Percentiles rank a stretch among this genome's conserved stretches.
Evolutionary conservation across 2,329 filamentous ascomycete genomes (phyloP).

Genomic region (Coniella vitis): DNA sequence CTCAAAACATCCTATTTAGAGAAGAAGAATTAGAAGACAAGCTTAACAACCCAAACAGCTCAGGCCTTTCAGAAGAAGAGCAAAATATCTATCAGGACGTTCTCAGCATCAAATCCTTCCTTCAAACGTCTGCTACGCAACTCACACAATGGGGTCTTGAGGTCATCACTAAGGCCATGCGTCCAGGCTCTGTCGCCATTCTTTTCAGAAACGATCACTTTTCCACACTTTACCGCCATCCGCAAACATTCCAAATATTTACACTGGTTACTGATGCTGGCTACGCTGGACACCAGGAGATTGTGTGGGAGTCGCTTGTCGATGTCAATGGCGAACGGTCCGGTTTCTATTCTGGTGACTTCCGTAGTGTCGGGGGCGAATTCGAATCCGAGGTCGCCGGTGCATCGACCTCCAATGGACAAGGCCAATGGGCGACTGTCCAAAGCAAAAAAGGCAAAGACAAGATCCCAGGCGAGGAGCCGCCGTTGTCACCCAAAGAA

Average conservation of each 20-base stretch:
- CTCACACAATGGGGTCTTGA: conserved; percentile 76
- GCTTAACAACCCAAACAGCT: conserved; percentile 43
- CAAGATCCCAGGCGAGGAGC: conserved; percentile 18
- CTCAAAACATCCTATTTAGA: conserved; percentile 79
- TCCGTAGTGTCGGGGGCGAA: conserved; percentile 67
- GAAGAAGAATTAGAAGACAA: conserved; percentile 86
- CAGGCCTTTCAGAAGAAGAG: conserved; percentile 63
- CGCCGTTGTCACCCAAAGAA: conserved; percentile 38
- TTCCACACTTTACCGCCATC: conserved; percentile 86
- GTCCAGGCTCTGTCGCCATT: conserved; percentile 77
- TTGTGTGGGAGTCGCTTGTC: conserved; percentile 91
- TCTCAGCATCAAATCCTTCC: conserved; percentile 73
- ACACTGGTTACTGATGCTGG: conserved; percentile 90
- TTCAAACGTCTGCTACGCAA: conserved; percentile 77
- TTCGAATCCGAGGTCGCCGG: conserved; percentile 19
- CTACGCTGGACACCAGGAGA: conserved; percentile 78
- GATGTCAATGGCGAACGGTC: conserved; percentile 80
- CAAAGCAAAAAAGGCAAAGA: conserved; percentile 28
- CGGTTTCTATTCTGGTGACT: conserved; percentile 86
- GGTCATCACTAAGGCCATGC: conserved; percentile 62
- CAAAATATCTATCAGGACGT: conserved; percentile 79
- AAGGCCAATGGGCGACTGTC: conserved; percentile 51
- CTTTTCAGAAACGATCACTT: conserved; percentile 98
- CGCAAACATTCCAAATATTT: conserved; percentile 65
- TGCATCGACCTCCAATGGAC: conserved; percentile 9